Conservation (phyloP, 2,329 filamentous ascomycete species). For the Pseudogymnoascus sp. region DNA sequence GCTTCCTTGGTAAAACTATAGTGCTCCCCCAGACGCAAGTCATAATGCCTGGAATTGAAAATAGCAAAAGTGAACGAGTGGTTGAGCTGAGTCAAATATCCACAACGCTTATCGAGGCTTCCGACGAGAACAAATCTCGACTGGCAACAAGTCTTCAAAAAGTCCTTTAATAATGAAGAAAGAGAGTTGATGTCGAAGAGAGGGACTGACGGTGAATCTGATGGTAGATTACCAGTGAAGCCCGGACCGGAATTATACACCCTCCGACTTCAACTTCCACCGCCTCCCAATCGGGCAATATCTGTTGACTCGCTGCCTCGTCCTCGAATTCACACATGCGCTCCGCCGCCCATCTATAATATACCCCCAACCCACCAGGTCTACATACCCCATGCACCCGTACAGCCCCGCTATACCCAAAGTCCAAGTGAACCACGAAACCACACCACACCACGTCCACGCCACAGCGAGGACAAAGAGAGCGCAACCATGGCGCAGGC, state of each 20-base stretch:
- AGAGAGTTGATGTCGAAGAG: background rate
- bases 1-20: background rate
- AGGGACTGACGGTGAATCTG: background rate
- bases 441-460: background rate
- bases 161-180: background rate
- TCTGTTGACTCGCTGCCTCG: background rate
- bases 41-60: background rate
- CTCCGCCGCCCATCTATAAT: background rate
- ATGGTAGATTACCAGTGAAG: background rate
- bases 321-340: background rate
- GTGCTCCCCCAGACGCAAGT: background rate
- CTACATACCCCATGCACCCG: background rate
- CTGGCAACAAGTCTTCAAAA: too few species aligned
- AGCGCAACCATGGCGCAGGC: constrained; percentile 1
- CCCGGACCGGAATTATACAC: background rate
- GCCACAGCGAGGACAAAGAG: background rate
- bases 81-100: too few species aligned
- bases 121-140: too few species aligned
- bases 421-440: background rate
- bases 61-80: too few species aligned
- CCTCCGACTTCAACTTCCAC: background rate
- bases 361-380: background rate
- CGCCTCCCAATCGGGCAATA: constrained; percentile 2
- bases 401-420: background rate
- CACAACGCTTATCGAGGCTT: too few species aligned